Evolutionary conservation across 2,329 filamentous ascomycete species (phyloP).

Genomic region (Chrysosporium queenslandicum): DNA sequence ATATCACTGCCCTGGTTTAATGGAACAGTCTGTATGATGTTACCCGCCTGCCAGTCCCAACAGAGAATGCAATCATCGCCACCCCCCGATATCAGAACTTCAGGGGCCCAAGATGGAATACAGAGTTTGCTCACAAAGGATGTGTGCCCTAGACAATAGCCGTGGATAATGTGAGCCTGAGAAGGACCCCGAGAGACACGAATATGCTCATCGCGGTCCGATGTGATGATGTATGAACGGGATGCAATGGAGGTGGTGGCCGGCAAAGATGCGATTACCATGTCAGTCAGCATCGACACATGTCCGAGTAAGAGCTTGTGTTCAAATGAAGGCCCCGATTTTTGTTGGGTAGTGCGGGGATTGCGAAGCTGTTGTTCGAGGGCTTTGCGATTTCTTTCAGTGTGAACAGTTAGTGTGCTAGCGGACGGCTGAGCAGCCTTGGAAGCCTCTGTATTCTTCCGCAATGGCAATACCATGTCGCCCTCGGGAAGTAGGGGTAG

Average conservation of each 20-base stretch:
- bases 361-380: constrained; percentile 48
- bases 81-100: constrained; percentile 72
- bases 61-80: constrained; percentile 69
- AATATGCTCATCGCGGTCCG: constrained; percentile 72
- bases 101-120: constrained; percentile 46
- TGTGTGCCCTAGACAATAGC: constrained; percentile 77
- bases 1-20: constrained; percentile 14
- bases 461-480: constrained; percentile 31
- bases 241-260: constrained; percentile 37
- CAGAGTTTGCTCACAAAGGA: constrained; percentile 74
- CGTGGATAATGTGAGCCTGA: constrained; percentile 79
- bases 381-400: constrained; percentile 48
- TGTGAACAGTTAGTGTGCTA: constrained; percentile 51
- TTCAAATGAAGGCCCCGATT: constrained; percentile 53
- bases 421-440: constrained; percentile 45
- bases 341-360: constrained; percentile 34
- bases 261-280: constrained; percentile 47
- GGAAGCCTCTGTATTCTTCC: constrained; percentile 16
- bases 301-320: constrained; percentile 76
- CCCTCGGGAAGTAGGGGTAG: constrained; percentile 56
- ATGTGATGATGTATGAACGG: constrained; percentile 55
- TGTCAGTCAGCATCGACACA: constrained; percentile 83
- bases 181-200: constrained; percentile 71
- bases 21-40: constrained; percentile 26
- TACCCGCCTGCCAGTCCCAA: constrained; percentile 63